Evolutionary conservation across 495 filamentous ascomycete species (phyloP), one percentile per base, ranked within the genome.

Genomic region (Hypoxylon lienhwacheense): DNA sequence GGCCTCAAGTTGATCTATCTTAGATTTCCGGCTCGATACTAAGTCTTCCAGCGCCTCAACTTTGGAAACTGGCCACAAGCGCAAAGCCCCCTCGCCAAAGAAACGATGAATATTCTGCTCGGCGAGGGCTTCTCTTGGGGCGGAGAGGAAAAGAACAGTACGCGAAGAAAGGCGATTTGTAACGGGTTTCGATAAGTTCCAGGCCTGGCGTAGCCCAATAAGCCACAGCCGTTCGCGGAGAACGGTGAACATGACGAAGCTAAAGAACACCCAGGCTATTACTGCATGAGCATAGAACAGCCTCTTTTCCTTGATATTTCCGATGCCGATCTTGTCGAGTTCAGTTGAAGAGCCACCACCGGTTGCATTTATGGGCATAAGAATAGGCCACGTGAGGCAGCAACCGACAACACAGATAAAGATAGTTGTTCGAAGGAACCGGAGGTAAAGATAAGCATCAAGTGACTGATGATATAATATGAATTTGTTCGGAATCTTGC

Each of bases 341-440:
- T 87, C 73, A 0, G 62, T 69, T n/a, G 81, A 78, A 0, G 73
- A 73, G 10, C 73, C 80, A 17, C 80, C 81, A 3, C 86, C 88
- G 2, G 87, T 89, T 10, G 78, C 83, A 68, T 95, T 87, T 62
- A 95, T 69, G 0, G 90, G 88, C 59, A 92, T 83, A 29, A 95
- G 70, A 35, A 95, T 75, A 4, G 90, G 88, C 77, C 83, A 93
- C 1, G 85, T 85, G 26, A 93, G 73, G 29, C 71, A 78, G 61
- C 76, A 83, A 29, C 90, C 90, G 7, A 85, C 80, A 31, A 93
- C 77, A 67, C 86, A 87, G 15, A 91, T 84, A 45, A 81, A 74
- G 33, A 86, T 79, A 22, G 84, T 70, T 12, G 87, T 78, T 43
- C 85, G 82, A 37, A 95, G 70, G 61, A 90, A 95, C n/a, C 90